Evolutionary conservation across 1,284 basidiomycete genomes (phyloP).

Genomic region (Gastroboletus turbinatus): DNA sequence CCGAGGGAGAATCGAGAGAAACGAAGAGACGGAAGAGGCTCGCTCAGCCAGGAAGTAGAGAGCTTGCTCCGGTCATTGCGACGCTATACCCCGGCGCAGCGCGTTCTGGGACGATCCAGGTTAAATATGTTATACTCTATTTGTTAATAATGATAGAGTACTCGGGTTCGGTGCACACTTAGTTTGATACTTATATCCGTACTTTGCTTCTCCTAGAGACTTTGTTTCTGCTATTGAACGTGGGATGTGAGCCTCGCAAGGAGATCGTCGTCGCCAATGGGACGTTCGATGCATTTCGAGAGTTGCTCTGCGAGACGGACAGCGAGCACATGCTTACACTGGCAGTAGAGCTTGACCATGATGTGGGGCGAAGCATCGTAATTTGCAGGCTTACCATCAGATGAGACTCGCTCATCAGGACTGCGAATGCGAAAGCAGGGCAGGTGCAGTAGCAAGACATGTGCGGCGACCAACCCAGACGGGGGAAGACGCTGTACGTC

Average conservation of each 20-base stretch:
- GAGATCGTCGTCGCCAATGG: slow-evolving; percentile 48
- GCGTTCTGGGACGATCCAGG: slow-evolving; percentile 8
- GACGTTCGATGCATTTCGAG: slow-evolving; percentile 49
- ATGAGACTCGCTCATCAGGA: slow-evolving; percentile 56
- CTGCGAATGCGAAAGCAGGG: slow-evolving; percentile 64
- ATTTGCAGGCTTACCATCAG: slow-evolving; percentile 52
- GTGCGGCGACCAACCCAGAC: slow-evolving; percentile 39
- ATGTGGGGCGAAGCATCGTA: not conserved
- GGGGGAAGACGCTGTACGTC: slow-evolving; percentile 60
- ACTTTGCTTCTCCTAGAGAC: slow-evolving; percentile 3
- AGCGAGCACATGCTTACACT: slow-evolving; percentile 82
- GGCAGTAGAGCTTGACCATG: slow-evolving; percentile 1
- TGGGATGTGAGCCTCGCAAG: slow-evolving; percentile 34
- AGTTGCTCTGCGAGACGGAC: slow-evolving; percentile 55
- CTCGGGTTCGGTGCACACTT: slow-evolving; percentile 5
- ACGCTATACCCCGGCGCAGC: slow-evolving; percentile 6
- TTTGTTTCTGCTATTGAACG: slow-evolving; percentile 3
- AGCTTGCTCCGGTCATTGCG: not conserved
- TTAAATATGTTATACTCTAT: slow-evolving; percentile 30
- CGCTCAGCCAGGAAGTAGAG: slow-evolving; percentile 3
- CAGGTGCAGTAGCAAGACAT: slow-evolving; percentile 67
- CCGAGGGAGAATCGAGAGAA: slow-evolving; percentile 42
- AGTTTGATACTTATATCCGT: slow-evolving; percentile 14
- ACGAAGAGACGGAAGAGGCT: slow-evolving; percentile 20
- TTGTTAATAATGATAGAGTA: slow-evolving; percentile 25